Base-by-base conservation (phyloP, 169 alveolate genomes). In the Plasmodium relictum region DNA sequence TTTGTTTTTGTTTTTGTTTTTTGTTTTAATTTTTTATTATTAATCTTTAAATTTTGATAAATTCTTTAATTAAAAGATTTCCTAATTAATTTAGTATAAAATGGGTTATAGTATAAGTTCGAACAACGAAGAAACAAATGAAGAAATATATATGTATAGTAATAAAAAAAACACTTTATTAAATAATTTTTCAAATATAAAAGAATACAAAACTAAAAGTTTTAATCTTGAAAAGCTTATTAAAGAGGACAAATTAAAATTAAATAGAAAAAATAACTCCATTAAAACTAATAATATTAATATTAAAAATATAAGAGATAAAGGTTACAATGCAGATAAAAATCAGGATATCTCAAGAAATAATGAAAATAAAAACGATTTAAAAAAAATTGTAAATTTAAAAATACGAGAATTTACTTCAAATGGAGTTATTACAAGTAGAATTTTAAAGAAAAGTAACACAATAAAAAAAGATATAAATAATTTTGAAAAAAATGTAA, bases 61-160 rank as follows among this genome's bases (percentile, higher is more conserved):
- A 48, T 39, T 12, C 1, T 31, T 31, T 31, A 31, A 31, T 31
- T 31, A 31, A 31, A 31, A 31, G 48, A 18, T 54, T 18, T 54
- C 22, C 37, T 54, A 54, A 12, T 54, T 54, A 18, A 54, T 54
- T 18, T 54, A 3, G 41, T 61, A 41, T 56, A 45, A 42, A 9
- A 73, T 73, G 88, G 58, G 56, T 26, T 73, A 73, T 59, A 58
- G 44, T 73, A n/a, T 22, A 73, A 73, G 45, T 45, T 39, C 31
- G 9, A 73, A 52, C 16, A 42, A 20, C 14, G 44, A 59, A 22
- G 59, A 59, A 58, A 58, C 31, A 73, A 58, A n/a, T 16, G 88
- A 73, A 45, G 52, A 26, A 65, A 65, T 10, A 10, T 37, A 45
- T 42, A 54, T 6, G 39, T 20, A 44, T 26, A 31, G 45, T 20